Conservation (phyloP, 352 stramenopile genomes). For the Phytophthora capsici region DNA sequence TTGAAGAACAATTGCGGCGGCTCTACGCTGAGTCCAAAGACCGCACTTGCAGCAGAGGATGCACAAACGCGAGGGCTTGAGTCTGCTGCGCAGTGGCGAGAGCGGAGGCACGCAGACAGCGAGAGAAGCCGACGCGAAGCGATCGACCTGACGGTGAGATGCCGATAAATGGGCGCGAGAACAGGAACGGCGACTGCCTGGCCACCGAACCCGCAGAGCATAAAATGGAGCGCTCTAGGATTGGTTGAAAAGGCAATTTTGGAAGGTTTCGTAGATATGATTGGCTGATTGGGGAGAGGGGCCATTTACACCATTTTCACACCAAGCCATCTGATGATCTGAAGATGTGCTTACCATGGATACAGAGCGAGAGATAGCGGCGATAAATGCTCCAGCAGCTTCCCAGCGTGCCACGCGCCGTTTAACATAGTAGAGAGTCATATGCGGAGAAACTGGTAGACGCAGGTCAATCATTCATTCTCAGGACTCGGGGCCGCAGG, state of each 20-base stretch:
- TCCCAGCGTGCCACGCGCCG: not conserved
- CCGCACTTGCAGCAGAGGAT: constrained; percentile 5
- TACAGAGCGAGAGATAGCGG: constrained; percentile 4
- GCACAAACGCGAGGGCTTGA: not conserved
- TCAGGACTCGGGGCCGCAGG: not conserved
- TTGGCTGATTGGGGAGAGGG: constrained; percentile 30
- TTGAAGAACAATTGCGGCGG: not conserved
- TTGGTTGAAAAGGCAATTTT: constrained; percentile 39
- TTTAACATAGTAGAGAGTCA: constrained; percentile 15
- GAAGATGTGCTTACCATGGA: constrained; percentile 11
- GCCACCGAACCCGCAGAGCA: constrained; percentile 14
- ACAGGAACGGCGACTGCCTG: constrained; percentile 24
- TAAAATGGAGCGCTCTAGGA: constrained; percentile 9
- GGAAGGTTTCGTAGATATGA: not conserved
- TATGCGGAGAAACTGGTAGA: constrained; percentile 18
- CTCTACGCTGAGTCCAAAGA: constrained; percentile 8
- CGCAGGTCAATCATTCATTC: not conserved
- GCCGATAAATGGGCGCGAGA: constrained; percentile 34
- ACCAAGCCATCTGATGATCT: constrained; percentile 25
- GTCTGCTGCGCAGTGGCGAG: not conserved
- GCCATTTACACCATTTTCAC: constrained; percentile 9
- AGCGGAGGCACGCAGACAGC: constrained; percentile 15
- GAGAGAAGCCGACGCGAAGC: constrained; percentile 14
- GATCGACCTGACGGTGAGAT: constrained; percentile 15
- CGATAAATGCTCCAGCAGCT: constrained; percentile 6